Evolutionary conservation across 2,329 filamentous ascomycete species (phyloP), one percentile per base, ranked within the genome.

Genomic region (Colletotrichum eleusines): DNA sequence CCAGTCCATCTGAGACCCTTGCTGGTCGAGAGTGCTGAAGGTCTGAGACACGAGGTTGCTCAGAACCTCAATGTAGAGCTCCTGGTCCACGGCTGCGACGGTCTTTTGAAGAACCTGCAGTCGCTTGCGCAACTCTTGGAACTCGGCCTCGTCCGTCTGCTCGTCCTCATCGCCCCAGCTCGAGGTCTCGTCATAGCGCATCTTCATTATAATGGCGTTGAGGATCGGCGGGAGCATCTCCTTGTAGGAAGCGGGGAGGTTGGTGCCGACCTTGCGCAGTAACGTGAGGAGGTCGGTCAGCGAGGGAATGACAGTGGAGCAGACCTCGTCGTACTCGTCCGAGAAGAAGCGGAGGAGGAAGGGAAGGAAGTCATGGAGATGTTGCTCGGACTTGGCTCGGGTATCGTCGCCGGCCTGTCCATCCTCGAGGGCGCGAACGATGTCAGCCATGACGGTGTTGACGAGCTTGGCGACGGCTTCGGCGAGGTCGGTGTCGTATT

Each of bases 241-340:
- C n/a, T 89, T 86, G 80, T 97, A 96, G 66, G 92, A 89, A 58
- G 87, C 83, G 23, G 92, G 90, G n/a, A 97, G 85, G 26, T 89
- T 86, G 58, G 53, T 18, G 16, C 91, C 88, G 46, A 94, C 85
- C 81, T 95, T 97, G 68, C 96, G 92, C 74, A 98, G 88, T 79
- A 97, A 95, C 35, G 94, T 94, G 72, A 99, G 88, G 59, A 98
- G 88, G 77, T 99, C 97, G 59, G 94, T 97, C 66, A 98, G 89
- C 46, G 94, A 95, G 28, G 95, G 93, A 72, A 99, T 97, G 69
- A 98, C 94, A 16, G 94, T 96, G 44, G 95, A 97, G 85, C 96
- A 98, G 75, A 99, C 92, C 83, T 99, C 96, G 80, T 99, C 96
- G 80, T 97, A 99, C 79, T 99, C 95, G 81, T 99, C 96, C 31